Base-by-base conservation (phyloP, 345 rosid genomes). In the Dovyalis caffra region DNA sequence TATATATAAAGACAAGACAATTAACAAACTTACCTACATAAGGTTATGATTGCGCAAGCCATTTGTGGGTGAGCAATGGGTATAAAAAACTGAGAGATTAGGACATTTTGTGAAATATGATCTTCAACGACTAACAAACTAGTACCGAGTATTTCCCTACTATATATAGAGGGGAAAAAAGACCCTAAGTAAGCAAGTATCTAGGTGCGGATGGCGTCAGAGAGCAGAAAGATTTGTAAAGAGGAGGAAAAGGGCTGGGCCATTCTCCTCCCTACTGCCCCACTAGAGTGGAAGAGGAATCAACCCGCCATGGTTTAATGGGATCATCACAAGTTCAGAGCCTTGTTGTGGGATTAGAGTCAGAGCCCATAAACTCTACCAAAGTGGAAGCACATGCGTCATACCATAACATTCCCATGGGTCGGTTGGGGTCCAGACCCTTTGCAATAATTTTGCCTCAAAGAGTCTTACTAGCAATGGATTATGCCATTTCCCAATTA, bases 301-400 rank as follows among this genome's bases (percentile, higher is more conserved):
- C 66, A 16, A 7, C 33, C 33, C 21, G 56, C 67, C 25, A 37
- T 20, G 64, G 31, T 33, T 12, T 12, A 1, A n/a, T 34, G 68
- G 57, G 6, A n/a, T 15, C 4, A 2, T 8, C 38, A 29, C 15
- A 45, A 34, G 18, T 8, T 18, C 21, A 6, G 21, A 4, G 7
- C 21, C 2, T 8, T 0, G 9, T 10, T 45, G 3, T 79, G 82
- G 82, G 72, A 25, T 64, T 57, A 38, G 75, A 79, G 82, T 79
- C 82, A 79, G 68, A 29, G 64, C 51, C 75, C 82, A 79, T 49
- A 38, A 64, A 65, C 72, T 49, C 34, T n/a, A 10, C 53, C 75
- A 34, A 74, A 72, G 74, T 49, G 81, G 64, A 67, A 28, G 12
- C 47, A 37, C 28, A 23, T 32, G 61, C 69, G 45, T 34, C 74